A percentile compares a stretch with the other conserved stretches of the same genome.
Conservation (phyloP, 164 flowering plant genomes). For the Protea cynaroides region DNA sequence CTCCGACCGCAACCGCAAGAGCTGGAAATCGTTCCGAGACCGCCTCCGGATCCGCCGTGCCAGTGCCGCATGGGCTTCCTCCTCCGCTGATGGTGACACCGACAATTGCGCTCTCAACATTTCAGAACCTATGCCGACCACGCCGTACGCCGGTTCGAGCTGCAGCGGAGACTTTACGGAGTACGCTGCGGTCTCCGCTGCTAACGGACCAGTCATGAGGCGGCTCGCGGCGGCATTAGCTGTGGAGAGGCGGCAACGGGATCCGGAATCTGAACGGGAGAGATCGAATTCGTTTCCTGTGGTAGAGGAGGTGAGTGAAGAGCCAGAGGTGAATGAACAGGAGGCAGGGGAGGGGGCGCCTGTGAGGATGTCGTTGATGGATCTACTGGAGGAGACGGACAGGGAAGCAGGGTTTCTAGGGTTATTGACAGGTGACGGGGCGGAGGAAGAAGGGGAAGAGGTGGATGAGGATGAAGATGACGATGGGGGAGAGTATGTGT, state of each 20-base stretch:
- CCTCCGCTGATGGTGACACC: conserved; percentile 16
- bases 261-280: neutral
- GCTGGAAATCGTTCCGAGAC: conserved; percentile 58
- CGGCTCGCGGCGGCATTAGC: conserved; percentile 7
- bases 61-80: conserved; percentile 40
- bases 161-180: neutral
- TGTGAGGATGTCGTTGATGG: conserved; percentile 78
- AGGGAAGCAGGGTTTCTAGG: conserved; percentile 29
- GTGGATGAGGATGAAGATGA: conserved; percentile 29
- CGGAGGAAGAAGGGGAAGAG: conserved; percentile 22
- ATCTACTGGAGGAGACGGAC: conserved; percentile 69
- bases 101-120: neutral
- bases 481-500: conserved; percentile 23
- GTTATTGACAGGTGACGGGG: conserved; percentile 21
- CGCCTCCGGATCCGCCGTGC: conserved; percentile 47
- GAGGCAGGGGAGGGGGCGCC: conserved; percentile 15
- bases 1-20: conserved; percentile 15
- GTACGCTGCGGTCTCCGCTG: neutral
- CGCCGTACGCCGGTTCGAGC: too few species aligned
- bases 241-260: neutral
- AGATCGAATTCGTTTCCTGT: conserved; percentile 2
- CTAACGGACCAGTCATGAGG: neutral
- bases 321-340: neutral
- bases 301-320: neutral
- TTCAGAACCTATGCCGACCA: neutral